Evolutionary conservation across 306 rosid genomes (phyloP).

Genomic region (Herpetospermum pedunculosum): DNA sequence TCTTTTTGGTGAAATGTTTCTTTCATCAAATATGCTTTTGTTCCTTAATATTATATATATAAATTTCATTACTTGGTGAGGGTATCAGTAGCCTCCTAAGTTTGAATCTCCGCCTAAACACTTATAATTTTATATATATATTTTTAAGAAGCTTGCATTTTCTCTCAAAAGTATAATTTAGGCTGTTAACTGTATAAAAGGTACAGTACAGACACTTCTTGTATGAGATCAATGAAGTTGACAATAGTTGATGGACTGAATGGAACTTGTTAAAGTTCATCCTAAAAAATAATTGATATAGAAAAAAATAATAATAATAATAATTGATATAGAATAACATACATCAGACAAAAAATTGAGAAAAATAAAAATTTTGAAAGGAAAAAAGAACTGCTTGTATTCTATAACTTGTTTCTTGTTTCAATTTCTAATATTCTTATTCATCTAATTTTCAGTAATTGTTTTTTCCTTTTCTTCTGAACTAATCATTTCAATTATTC

Average conservation of each 20-base stretch:
- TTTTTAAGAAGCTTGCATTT: background rate
- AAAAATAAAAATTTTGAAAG: background rate
- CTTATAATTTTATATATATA: background rate
- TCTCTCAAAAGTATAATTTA: background rate
- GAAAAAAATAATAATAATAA: too few relatives aligned
- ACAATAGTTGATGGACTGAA: background rate
- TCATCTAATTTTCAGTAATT: background rate
- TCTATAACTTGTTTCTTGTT: background rate
- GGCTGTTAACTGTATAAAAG: background rate
- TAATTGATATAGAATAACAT: too few relatives aligned
- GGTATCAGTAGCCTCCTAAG: background rate
- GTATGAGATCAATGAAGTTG: background rate
- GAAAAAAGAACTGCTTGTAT: background rate
- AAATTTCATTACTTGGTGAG: background rate
- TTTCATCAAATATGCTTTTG: background rate
- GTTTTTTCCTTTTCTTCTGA: background rate
- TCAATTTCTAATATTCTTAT: background rate
- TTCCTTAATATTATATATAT: background rate
- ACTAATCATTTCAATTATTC: conserved; percentile 8
- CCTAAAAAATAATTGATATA: background rate
- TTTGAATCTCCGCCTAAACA: background rate
- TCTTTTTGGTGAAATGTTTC: background rate
- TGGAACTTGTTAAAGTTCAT: background rate
- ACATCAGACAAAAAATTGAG: background rate
- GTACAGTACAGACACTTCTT: too few relatives aligned